Evolutionary conservation across 1,284 basidiomycete species (phyloP), one percentile per base, ranked within the genome.

Genomic region (Ceratobasidium sp.): DNA sequence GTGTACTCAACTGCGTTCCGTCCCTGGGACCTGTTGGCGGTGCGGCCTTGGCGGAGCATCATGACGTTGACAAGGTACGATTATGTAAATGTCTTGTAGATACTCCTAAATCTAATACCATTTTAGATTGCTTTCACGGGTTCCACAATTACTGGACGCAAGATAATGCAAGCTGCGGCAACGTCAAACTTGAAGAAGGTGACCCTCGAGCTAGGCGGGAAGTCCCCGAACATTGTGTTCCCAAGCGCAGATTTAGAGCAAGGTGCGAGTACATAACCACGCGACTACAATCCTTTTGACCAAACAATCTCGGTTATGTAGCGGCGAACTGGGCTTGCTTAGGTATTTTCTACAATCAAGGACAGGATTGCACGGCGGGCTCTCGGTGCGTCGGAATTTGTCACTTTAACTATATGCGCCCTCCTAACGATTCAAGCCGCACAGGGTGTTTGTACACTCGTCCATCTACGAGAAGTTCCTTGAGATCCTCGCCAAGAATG

Each of bases 341-440:
- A n/a, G 94, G 94, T 33, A 91, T 95, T 77, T 90, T 92, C 81
- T 95, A 92, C 85, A 95, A 95, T 83, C 78, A 90, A 48, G 94
- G 95, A 27, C 95, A 96, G 84, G 94, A 94, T 83, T 96, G 95
- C 84, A 96, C 94, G 2, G 94, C 94, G 50, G 95, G 95, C 55
- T 95, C 94, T 48, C 81, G 83, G 52, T 65, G n/a, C n/a, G 60
- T 2, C 20, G 33, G 38, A 46, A n/a, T 44, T 7, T 27, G 5
- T 14, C 60, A 5, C 23, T 7, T n/a, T 5, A 23, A 16, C 10
- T 33, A 41, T 46, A 64, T 30, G 23, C n/a, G 38, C 35, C 33
- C 23, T 27, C 27, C 60, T 41, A 60, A 65, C 48, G 79, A 79
- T 71, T 57, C 52, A 78, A 80, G 52, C 82, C 81, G 23, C 81